Conservation (phyloP, 768 basidiomycete genomes). For the Mycena capillaripes region DNA sequence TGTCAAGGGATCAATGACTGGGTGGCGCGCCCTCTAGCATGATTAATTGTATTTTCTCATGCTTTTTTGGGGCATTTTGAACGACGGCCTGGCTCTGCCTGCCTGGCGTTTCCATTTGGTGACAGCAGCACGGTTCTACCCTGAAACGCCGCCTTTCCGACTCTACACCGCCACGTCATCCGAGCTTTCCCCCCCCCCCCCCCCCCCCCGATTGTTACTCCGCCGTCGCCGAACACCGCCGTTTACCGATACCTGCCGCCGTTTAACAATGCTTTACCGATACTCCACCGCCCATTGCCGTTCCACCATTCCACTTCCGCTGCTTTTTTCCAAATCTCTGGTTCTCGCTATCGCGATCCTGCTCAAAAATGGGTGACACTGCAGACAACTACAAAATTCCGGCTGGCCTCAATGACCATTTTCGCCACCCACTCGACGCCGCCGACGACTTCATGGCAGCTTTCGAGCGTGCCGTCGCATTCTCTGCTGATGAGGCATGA, state of each 20-base stretch:
- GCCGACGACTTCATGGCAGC: background rate
- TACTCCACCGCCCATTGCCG: background rate
- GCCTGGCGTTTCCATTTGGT: conserved; percentile 3
- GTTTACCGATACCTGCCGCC: conserved; percentile 4
- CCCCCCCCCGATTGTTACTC: background rate
- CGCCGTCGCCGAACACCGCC: background rate
- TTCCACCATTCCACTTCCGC: background rate
- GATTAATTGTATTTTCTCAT: no score
- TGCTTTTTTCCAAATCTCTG: conserved; percentile 4
- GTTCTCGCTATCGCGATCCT: background rate
- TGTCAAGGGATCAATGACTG: no score
- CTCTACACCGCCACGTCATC: conserved; percentile 1
- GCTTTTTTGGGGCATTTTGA: no score
- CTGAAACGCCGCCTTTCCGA: conserved; percentile 10
- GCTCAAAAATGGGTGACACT: conserved; percentile 4
- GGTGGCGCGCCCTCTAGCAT: no score
- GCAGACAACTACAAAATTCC: conserved; percentile 10
- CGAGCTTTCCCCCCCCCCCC: background rate
- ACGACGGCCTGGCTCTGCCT: no score
- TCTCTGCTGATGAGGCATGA: no score
- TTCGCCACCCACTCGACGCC: background rate
- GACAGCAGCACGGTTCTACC: conserved; percentile 9
- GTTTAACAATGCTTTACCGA: conserved; percentile 3
- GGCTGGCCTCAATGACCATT: conserved; percentile 1
- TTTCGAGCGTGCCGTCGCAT: background rate